Evolutionary conservation across 352 stramenopile genomes (phyloP).

Genomic region (Blastocystis sp.): DNA sequence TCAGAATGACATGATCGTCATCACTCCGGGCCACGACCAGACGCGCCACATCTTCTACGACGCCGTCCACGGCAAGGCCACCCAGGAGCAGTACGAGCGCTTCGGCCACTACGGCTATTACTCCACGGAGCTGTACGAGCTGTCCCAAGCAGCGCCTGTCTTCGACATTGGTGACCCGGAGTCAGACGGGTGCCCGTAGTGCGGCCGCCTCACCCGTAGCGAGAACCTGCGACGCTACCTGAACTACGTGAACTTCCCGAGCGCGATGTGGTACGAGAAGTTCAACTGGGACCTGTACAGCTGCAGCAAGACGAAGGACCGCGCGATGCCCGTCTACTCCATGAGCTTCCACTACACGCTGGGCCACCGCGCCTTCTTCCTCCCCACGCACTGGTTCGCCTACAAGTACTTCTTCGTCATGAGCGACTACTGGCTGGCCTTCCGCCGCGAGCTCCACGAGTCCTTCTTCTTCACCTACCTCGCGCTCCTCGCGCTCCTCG

Average conservation of each 20-base stretch:
- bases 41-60: constrained; percentile 47
- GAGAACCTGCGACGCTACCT: constrained; percentile 27
- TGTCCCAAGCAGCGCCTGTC: constrained; percentile 24
- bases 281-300: constrained; percentile 66
- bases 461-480: constrained; percentile 35
- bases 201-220: background rate
- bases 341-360: constrained; percentile 56
- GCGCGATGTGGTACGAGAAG: constrained; percentile 64
- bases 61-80: background rate
- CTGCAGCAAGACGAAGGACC: constrained; percentile 29
- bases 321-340: constrained; percentile 32
- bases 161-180: constrained; percentile 41
- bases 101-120: constrained; percentile 63
- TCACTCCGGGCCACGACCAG: constrained; percentile 24
- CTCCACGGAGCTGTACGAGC: constrained; percentile 63
- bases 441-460: constrained; percentile 12
- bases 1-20: constrained; percentile 58
- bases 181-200: background rate
- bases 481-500: background rate
- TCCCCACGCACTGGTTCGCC: constrained; percentile 51
- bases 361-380: constrained; percentile 52
- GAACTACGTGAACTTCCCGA: constrained; percentile 64
- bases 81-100: constrained; percentile 11
- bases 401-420: constrained; percentile 57
- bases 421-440: background rate